A percentile compares a stretch with the other conserved stretches of the same genome.
These are phyloP conservation scores for Neurospora sp. DNA, from an alignment of 495 filamentous ascomycete genomes.

Conservation along the genomic window DNA sequence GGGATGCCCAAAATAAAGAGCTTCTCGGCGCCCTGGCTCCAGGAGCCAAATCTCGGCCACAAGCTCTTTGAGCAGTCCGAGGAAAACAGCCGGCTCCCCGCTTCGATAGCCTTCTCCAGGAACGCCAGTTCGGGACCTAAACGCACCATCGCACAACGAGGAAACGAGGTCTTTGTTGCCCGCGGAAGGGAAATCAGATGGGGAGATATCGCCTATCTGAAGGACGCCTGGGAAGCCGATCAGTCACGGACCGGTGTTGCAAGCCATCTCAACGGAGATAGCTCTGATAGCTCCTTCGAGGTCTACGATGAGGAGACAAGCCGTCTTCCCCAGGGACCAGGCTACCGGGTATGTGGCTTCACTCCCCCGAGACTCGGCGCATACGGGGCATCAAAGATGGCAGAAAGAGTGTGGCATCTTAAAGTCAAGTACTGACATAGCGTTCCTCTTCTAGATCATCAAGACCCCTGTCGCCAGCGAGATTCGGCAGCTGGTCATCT, in stretches of 20 bases:
- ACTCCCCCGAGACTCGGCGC: neutral
- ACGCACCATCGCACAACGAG: conserved; percentile 61
- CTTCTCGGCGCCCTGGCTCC: conserved; percentile 77
- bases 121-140: conserved; percentile 42
- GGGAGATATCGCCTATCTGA: conserved; percentile 66
- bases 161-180: conserved; percentile 73
- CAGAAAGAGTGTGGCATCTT: neutral
- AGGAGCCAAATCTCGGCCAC: conserved; percentile 61
- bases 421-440: neutral
- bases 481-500: conserved; percentile 73
- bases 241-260: conserved; percentile 8
- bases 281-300: conserved; percentile 21
- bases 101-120: conserved; percentile 25
- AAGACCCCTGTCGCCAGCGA: conserved; percentile 60
- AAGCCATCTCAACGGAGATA: conserved; percentile 23
- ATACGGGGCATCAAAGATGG: neutral
- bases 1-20: conserved; percentile 70
- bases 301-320: conserved; percentile 20
- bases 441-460: conserved; percentile 43
- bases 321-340: conserved; percentile 21
- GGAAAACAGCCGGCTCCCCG: conserved; percentile 15
- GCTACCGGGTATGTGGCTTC: conserved; percentile 36
- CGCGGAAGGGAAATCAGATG: conserved; percentile 80
- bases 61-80: conserved; percentile 50
- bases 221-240: conserved; percentile 53